Conservation (phyloP, 225 moss, liverwort and hornwort genomes). For the Sphagnum tenellum region DNA sequence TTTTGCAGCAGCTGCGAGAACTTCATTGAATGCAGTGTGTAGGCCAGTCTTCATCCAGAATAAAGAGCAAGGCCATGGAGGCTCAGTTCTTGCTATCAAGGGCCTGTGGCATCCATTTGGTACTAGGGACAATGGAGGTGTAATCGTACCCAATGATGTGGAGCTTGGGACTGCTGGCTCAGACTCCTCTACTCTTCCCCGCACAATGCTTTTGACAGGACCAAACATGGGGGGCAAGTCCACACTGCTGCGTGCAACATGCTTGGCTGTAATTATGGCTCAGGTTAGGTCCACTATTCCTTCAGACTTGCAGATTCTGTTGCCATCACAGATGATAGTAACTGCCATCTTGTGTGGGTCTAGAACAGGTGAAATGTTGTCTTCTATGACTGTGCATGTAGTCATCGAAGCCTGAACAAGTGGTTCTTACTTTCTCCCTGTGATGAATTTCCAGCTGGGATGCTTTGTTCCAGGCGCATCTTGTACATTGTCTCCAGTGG, state of each 20-base stretch:
- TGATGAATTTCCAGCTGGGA: slow-evolving; percentile 47
- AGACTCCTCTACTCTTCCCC: slow-evolving; percentile 25
- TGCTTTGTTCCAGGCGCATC: slow-evolving; percentile 71
- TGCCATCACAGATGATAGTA: too few relatives aligned
- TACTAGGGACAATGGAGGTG: slow-evolving; percentile 69
- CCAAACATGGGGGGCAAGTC: slow-evolving; percentile 98
- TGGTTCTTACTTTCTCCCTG: too few relatives aligned
- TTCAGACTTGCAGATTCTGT: neutral
- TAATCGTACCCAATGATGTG: slow-evolving; percentile 75
- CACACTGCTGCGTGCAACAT: slow-evolving; percentile 84
- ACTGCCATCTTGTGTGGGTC: too few relatives aligned
- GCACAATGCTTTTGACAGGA: slow-evolving; percentile 78
- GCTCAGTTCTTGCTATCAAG: slow-evolving; percentile 60
- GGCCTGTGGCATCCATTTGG: slow-evolving; percentile 90
- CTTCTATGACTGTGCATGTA: too few relatives aligned
- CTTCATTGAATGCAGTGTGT: slow-evolving; percentile 65
- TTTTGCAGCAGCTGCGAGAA: slow-evolving; percentile 51
- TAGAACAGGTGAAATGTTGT: too few relatives aligned
- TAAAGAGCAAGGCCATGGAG: slow-evolving; percentile 27
- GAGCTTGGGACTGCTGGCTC: slow-evolving; percentile 47
- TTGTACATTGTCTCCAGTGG: slow-evolving; percentile 70
- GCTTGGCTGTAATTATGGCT: slow-evolving; percentile 82
- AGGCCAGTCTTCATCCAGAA: slow-evolving; percentile 64
- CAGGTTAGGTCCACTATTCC: slow-evolving; percentile 30
- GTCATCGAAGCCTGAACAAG: too few relatives aligned